Percentiles rank a stretch among this genome's conserved stretches.
Evolutionary conservation across 441 rosid species (phyloP).

Genomic region (Geranium incanum): DNA sequence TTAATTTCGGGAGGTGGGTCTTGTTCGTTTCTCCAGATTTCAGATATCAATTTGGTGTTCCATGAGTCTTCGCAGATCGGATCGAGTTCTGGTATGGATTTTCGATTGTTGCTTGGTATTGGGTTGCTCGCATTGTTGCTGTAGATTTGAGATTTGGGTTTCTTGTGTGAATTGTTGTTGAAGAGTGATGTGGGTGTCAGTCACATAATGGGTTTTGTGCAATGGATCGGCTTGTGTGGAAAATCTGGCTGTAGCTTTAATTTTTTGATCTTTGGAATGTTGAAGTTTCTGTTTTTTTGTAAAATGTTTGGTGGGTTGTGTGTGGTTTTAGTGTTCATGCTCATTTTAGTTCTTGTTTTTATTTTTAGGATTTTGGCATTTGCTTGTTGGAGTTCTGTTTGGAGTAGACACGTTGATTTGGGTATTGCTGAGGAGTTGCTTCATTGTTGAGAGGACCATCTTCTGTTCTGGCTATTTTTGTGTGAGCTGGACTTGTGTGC

Average conservation of each 20-base stretch:
- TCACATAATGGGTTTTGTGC: slow-evolving; percentile 3
- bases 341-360: not conserved
- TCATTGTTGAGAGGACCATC: slow-evolving; percentile 16
- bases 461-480: slow-evolving; percentile 11
- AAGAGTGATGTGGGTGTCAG: not conserved
- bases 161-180: not conserved
- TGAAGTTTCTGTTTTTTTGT: not conserved
- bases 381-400: not conserved
- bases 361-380: slow-evolving; percentile 5
- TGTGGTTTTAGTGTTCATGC: not conserved
- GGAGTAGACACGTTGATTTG: not conserved
- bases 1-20: slow-evolving; percentile 4
- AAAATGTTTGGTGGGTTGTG: not conserved
- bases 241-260: not conserved
- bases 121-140: slow-evolving; percentile 4
- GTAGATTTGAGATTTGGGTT: not conserved
- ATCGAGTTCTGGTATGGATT: not conserved
- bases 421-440: not conserved
- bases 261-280: not conserved
- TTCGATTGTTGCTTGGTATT: slow-evolving; percentile 1
- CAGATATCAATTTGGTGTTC: not conserved
- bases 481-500: not conserved
- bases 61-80: not conserved
- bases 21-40: not conserved
- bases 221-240: slow-evolving; percentile 1